Base-by-base conservation (phyloP, 1,284 basidiomycete genomes). In the Rhizopogon hawkerae region DNA sequence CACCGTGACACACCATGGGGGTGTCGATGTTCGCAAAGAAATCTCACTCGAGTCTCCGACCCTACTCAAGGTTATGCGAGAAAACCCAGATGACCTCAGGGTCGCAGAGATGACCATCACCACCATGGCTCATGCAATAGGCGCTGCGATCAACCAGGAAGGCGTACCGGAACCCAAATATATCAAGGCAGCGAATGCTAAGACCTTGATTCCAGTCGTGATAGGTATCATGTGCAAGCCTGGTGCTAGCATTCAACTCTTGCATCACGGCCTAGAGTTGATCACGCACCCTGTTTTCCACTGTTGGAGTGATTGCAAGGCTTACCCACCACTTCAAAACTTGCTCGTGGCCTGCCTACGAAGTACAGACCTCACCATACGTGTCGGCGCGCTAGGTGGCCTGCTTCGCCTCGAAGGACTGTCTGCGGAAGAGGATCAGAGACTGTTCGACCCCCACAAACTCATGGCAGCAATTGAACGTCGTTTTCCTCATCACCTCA, bases 1-100 rank as follows among this genome's bases (percentile, higher is more conserved):
- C 0, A 76, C 74, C 26, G 71, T 83, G 9, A 83, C 82, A 0
- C 81, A 80, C 53, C 80, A 83, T 49, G 79, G 80, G 2, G 80
- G 80, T 6, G 49, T 61, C 5, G 65, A 69, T 18, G 70, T 76
- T 16, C 74, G 75, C 43, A 59, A 66, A 33, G 73, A 76, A 49
- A 77, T 85, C 43, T 76, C 80, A 0, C 69, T 69, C 31, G 64
- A 72, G 47, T 60, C 69, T 0, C 58, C 67, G 1, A 58, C 55
- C 0, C 64, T 84, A 6, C 49, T 76, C 11, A 68, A 67, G 21
- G 57, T 80, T 6, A 63, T 83, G 31, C 60, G 74, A 35, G 69
- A 75, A 18, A 59, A 71, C 46, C 72, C 75, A 0, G 71, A 80
- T 31, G 78, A 85, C 56, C 53, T 68, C 1, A 67, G 66, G 35